A percentile compares a stretch with the other conserved stretches of the same genome.
Conservation (phyloP, 768 basidiomycete species). For the Collybiopsis luxurians region DNA sequence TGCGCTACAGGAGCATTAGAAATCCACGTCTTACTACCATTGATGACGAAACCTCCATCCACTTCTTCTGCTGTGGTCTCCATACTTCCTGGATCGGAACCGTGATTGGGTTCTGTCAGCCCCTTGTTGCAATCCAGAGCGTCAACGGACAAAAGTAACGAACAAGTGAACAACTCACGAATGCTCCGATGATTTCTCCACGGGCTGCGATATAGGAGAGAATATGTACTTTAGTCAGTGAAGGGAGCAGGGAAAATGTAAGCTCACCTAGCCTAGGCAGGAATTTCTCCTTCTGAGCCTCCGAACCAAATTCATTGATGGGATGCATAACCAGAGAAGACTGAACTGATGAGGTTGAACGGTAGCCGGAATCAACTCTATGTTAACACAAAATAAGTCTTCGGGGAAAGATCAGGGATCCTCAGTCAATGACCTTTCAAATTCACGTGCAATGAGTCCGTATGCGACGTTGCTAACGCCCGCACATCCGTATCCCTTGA, state of each 20-base stretch:
- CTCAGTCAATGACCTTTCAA: slow-evolving; percentile 65
- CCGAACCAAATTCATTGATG: slow-evolving; percentile 83
- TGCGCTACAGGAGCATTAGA: slow-evolving; percentile 90
- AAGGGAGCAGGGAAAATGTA: not conserved
- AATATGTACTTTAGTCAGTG: not conserved
- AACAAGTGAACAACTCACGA: slow-evolving; percentile 69
- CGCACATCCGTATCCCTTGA: slow-evolving; percentile 91
- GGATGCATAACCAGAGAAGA: slow-evolving; percentile 97
- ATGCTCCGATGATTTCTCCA: slow-evolving; percentile 89
- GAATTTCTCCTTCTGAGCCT: slow-evolving; percentile 88
- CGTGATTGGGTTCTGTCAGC: slow-evolving; percentile 94
- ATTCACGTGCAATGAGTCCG: slow-evolving; percentile 89
- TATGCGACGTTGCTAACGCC: slow-evolving; percentile 91
- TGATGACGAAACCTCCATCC: slow-evolving; percentile 81
- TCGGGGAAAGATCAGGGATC: not conserved
- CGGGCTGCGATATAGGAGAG: slow-evolving; percentile 45
- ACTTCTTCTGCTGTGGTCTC: slow-evolving; percentile 86
- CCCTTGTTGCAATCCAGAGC: slow-evolving; percentile 48
- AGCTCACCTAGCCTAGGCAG: slow-evolving; percentile 74
- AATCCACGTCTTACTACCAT: slow-evolving; percentile 98
- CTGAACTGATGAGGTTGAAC: slow-evolving; percentile 93
- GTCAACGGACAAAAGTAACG: not conserved
- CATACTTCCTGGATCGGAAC: slow-evolving; percentile 98
- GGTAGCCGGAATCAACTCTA: slow-evolving; percentile 95
- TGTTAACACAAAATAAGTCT: slow-evolving; percentile 1